Evolutionary conservation across 139 green algal species (phyloP).

Genomic region (Chlorella sorokiniana): DNA sequence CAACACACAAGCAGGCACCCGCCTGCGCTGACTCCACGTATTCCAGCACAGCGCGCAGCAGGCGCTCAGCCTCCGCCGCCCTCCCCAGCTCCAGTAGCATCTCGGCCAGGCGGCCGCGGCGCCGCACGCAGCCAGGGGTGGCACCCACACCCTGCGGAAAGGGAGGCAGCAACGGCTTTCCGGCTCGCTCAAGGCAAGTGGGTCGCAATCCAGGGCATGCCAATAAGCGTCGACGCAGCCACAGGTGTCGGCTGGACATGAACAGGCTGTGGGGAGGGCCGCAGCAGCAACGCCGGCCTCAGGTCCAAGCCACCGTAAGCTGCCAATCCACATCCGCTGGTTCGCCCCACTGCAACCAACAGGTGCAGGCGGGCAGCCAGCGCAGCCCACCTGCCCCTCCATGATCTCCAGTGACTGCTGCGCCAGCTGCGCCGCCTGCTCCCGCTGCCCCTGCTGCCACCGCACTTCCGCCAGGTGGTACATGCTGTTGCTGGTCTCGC

Average conservation of each 20-base stretch:
- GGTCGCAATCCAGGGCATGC: background rate
- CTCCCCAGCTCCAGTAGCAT: conserved; percentile 32
- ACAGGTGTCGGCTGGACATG: no score
- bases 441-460: conserved; percentile 23
- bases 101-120: conserved; percentile 36
- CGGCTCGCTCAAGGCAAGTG: background rate
- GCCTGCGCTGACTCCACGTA: conserved; percentile 29
- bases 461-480: conserved; percentile 38
- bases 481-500: conserved; percentile 31
- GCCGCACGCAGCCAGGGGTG: conserved; percentile 21
- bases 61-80: background rate
- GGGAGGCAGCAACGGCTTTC: background rate
- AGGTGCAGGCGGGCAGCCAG: background rate
- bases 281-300: no score
- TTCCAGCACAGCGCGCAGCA: conserved; percentile 14
- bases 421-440: conserved; percentile 28
- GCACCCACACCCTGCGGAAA: conserved; percentile 27
- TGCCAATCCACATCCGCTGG: background rate
- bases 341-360: background rate
- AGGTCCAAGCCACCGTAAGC: no score
- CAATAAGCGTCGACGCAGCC: no score
- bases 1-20: background rate
- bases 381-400: conserved; percentile 24
- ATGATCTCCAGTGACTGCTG: conserved; percentile 37
- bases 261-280: no score